Percentiles rank a stretch among this genome's conserved stretches.
Conservation (phyloP, 208 protist species). For the Trypanosoma boissoni region DNA sequence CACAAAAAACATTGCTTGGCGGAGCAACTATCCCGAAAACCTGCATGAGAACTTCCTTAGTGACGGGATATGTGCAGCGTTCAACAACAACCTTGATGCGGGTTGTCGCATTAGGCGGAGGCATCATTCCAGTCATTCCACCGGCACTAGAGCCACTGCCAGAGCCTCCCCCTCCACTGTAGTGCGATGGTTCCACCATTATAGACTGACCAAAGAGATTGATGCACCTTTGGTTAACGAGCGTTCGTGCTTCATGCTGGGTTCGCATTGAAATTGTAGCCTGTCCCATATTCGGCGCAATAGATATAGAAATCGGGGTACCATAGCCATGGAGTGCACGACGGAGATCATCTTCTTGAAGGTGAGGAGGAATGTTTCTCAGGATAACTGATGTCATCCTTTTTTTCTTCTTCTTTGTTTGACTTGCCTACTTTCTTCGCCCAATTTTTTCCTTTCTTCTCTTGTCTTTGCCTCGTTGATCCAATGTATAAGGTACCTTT, state of each 20-base stretch:
- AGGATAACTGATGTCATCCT: conserved; percentile 36
- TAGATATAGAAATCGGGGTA: conserved; percentile 46
- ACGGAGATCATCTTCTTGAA: conserved; percentile 69
- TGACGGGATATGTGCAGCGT: conserved; percentile 83
- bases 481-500: too few relatives aligned
- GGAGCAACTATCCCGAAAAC: conserved; percentile 78
- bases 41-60: conserved; percentile 62
- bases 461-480: too few relatives aligned
- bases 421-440: background rate
- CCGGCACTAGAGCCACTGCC: too few relatives aligned
- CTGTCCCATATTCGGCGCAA: conserved; percentile 41
- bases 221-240: conserved; percentile 60
- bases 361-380: conserved; percentile 62
- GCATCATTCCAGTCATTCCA: conserved; percentile 6
- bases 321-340: conserved; percentile 80
- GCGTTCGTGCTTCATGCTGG: conserved; percentile 57
- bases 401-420: background rate
- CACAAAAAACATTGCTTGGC: conserved; percentile 59
- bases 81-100: conserved; percentile 77
- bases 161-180: conserved; percentile 5
- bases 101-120: conserved; percentile 6
- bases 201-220: conserved; percentile 69
- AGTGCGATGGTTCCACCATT: conserved; percentile 37
- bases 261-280: conserved; percentile 82
- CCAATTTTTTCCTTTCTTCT: background rate